Base-by-base conservation (phyloP, 805 yeast species). In the Novakomyces olei region DNA sequence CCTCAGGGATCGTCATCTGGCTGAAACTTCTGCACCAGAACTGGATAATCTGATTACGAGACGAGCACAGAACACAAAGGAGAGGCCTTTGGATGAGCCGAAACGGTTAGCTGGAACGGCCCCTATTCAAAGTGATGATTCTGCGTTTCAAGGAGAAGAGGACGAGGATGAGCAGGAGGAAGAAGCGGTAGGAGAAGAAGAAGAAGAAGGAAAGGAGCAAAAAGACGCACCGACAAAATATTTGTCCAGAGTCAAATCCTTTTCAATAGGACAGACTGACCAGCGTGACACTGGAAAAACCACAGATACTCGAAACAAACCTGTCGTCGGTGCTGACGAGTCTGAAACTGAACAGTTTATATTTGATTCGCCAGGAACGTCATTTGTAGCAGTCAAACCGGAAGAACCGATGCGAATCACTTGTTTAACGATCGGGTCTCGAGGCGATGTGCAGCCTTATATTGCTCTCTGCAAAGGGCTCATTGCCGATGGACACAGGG, bases 381-480 rank as follows among this genome's bases (percentile, higher is more conserved):
- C 32, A 6, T 4, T 28, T 19, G 12, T 38, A 29, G 6, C 30
- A 15, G 17, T 34, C 26, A 60, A 56, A 36, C 76, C 92, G 0
- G 46, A 59, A 1, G 60, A 65, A 32, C 51, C 68, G 2, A 64
- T 63, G 42, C 63, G 61, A 19, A 65, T 83, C 44, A 72, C 76
- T 0, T 54, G 80, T 30, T 52, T 85, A 36, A 85, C 95, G 0
- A 85, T 85, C 44, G 96, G 96, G 0, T 80, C 94, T 0, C 62
- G 96, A 37, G 96, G 96, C 22, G 96, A 85, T 52, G 95, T 85
- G 5, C 96, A 85, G 52, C 96, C 96, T 0, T 85, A 81, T 48
- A 75, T 85, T 41, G 85, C 95, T 0, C 53, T 85, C n/a, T 88
- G 79, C 0, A 69, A 70, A 41, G 92, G 83, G 0, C 57, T 85